Conservation (phyloP, 2,329 filamentous ascomycete genomes). For the Bipolaris victoriae region DNA sequence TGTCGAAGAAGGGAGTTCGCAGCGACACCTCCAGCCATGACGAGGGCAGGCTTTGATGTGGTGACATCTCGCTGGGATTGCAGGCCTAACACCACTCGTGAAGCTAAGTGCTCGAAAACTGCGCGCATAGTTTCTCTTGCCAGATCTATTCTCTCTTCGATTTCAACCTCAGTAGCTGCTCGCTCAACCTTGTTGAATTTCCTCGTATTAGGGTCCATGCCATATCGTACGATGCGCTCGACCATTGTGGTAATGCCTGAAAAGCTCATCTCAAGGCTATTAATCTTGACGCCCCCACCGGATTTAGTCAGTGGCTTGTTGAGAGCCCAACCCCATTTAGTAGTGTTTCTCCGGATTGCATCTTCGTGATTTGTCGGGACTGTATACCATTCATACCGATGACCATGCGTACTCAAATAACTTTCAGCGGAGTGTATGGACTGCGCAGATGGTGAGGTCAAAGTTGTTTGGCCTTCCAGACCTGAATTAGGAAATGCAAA, state of each 20-base stretch:
- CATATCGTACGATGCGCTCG: slow-evolving; percentile 60
- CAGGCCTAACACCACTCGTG: slow-evolving; percentile 75
- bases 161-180: slow-evolving; percentile 51
- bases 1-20: slow-evolving; percentile 79
- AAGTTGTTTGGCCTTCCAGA: slow-evolving; percentile 3
- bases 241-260: slow-evolving; percentile 71
- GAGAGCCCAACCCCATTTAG: slow-evolving; percentile 70
- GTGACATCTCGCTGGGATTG: slow-evolving; percentile 35
- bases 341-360: slow-evolving; percentile 55
- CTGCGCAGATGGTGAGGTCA: neutral
- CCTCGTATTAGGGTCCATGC: slow-evolving; percentile 36
- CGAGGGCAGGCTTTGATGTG: slow-evolving; percentile 60
- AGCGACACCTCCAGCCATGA: slow-evolving; percentile 90
- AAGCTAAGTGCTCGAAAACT: slow-evolving; percentile 85
- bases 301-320: slow-evolving; percentile 68
- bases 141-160: slow-evolving; percentile 69
- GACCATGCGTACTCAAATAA: slow-evolving; percentile 24
- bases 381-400: slow-evolving; percentile 58
- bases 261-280: slow-evolving; percentile 59
- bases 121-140: slow-evolving; percentile 77
- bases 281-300: slow-evolving; percentile 40
- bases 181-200: slow-evolving; percentile 41
- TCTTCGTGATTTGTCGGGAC: slow-evolving; percentile 67
- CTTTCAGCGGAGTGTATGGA: slow-evolving; percentile 24
- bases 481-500: slow-evolving; percentile 72